These are phyloP conservation scores for Cardamine chenopodiifolia DNA, from an alignment of 345 rosid species.

Conservation along the genomic window DNA sequence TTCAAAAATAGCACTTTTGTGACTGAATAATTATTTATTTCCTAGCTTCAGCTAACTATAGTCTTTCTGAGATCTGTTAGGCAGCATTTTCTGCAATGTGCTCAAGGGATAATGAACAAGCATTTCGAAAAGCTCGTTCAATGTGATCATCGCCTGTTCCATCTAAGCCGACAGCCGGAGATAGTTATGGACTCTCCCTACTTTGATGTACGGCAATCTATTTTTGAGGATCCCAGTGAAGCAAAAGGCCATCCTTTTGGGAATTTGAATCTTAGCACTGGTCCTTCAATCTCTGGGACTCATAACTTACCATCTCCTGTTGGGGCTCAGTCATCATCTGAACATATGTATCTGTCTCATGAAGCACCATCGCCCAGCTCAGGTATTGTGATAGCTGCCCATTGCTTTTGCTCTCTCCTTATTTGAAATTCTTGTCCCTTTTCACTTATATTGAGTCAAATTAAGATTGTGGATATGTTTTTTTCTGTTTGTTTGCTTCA, in stretches of 20 bases:
- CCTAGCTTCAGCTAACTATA: slow-evolving; percentile 18
- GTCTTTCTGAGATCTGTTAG: slow-evolving; percentile 44
- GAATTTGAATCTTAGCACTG: slow-evolving; percentile 46
- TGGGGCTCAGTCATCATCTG: slow-evolving; percentile 75
- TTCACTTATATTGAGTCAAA: not conserved
- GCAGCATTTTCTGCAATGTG: slow-evolving; percentile 94
- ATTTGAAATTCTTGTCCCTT: not conserved
- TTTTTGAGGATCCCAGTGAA: slow-evolving; percentile 76
- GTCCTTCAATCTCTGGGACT: slow-evolving; percentile 54
- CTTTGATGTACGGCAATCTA: slow-evolving; percentile 65
- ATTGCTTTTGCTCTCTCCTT: not conserved
- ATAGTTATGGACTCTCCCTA: slow-evolving; percentile 72
- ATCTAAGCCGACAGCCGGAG: slow-evolving; percentile 81
- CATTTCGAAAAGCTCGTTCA: slow-evolving; percentile 98
- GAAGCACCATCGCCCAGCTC: slow-evolving; percentile 91
- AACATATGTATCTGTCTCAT: slow-evolving; percentile 57
- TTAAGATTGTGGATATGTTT: not conserved
- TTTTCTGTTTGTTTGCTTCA: slow-evolving; percentile 8
- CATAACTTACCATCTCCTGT: slow-evolving; percentile 68
- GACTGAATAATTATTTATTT: not conserved
- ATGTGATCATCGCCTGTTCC: slow-evolving; percentile 84
- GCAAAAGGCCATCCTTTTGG: slow-evolving; percentile 54
- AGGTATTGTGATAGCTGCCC: slow-evolving; percentile 51
- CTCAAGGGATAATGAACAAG: slow-evolving; percentile 79
- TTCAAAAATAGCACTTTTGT: not conserved